Evolutionary conservation across 2,329 filamentous ascomycete species (phyloP), one percentile per base, ranked within the genome.

Genomic region (Pestalotiopsis sp.): DNA sequence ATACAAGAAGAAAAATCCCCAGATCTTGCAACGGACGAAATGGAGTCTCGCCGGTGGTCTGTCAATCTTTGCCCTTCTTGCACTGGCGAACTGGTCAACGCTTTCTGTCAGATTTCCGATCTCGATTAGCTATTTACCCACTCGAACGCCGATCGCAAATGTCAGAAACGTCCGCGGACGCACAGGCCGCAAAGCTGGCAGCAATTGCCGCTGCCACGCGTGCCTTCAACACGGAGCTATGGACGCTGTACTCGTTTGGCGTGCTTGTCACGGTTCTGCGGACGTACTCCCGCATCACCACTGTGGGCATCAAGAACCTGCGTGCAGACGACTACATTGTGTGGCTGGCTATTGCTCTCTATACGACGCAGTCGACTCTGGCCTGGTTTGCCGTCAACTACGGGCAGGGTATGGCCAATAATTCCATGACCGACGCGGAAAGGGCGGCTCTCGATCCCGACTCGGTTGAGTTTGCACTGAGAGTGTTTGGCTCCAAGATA

Each of bases 341-440:
- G 62, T 76, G 77, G 74, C 14, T 80, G 14, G 80, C 76, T 57
- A 70, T 78, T 27, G 45, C 59, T 23, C 59, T 87, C 17, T 88
- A 87, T 70, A 79, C 81, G 1, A 75, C 83, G 3, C 84, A 88
- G 74, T 83, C 84, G 2, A 80, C 77, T 4, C 79, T 85, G 14
- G 83, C 83, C 23, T 85, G 85, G 73, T 79, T 78, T 31, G 82
- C 86, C 20, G 85, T 83, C 27, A 82, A 82, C n/a, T 78, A 77
- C 67, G 84, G 79, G 66, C 79, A 78, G 61, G 85, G 86, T 1
- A 77, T 88, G 3, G 85, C 86, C 60, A 88, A 88, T 72, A 87
- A 86, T 72, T 73, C 80, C 69, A 87, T 89, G 84, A 86, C 85
- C 4, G 81, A 83, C 12, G 81, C 78, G 20, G 73, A 87, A 70